Base-by-base conservation (phyloP, 169 alveolate species). In the Plasmodium billcollinsi region DNA sequence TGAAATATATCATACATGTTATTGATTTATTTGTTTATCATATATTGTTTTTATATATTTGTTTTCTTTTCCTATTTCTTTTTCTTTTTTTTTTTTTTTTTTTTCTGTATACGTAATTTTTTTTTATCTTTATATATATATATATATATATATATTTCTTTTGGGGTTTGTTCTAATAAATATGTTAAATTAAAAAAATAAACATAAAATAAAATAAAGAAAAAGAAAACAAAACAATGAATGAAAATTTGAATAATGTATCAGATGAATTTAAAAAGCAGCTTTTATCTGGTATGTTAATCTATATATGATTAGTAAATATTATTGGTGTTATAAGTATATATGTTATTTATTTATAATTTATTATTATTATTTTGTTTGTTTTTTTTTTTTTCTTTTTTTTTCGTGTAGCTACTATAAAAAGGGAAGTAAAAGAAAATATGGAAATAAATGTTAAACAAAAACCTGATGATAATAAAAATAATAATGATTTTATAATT, bases 341-440 rank as follows among this genome's bases (percentile, higher is more conserved):
- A 24, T 26, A 47, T 45, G 47, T n/a, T 4, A 52, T 52, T 2
- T 26, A 1, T 26, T 1, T 2, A 2, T 26, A 2, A 1, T 26
- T 26, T 26, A 26, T 26, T 26, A 52, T 33, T 47, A 49, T 50
- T 71, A 21, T 47, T 33, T n/a, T 65, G 21, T 74, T 49, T 24
- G 6, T 58, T 20, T 54, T 11, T 21, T 9, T 11, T 18, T 47
- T 59, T 26, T 24, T 59, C 15, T 24, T 24, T 24, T 62, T 18
- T 20, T 12, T 26, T 29, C 24, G 1, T n/a, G 39, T 11, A 80
- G 90, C 90, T 20, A 33, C 83, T 50, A 49, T 80, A 52, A 67
- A 2, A 47, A 80, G 83, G 70, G 90, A 80, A 15, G 83, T 43
- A 56, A 80, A 80, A 80, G 74, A 80, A 58, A 69, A 80, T 80